Evolutionary conservation across 2,329 filamentous ascomycete genomes (phyloP).

Genomic region (Arthrobotrys conoides): DNA sequence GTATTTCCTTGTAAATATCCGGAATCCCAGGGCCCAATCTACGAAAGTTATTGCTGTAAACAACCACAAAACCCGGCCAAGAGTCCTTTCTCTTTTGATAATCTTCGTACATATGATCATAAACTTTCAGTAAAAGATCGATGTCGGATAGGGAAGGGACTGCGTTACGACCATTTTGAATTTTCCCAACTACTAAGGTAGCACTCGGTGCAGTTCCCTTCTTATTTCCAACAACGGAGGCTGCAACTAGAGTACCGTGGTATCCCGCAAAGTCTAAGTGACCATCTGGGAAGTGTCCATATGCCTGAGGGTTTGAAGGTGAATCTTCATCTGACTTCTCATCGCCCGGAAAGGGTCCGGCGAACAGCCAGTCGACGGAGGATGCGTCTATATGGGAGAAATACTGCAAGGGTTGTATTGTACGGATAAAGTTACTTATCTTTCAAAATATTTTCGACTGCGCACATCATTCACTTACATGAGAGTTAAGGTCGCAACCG

Average conservation of each 20-base stretch:
- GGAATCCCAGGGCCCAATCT: too few relatives aligned
- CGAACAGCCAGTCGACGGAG: conserved; percentile 8
- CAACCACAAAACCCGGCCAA: neutral
- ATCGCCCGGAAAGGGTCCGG: conserved; percentile 3
- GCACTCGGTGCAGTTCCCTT: neutral
- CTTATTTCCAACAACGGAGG: neutral
- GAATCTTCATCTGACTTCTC: neutral
- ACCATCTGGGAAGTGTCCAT: neutral
- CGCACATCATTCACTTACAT: neutral
- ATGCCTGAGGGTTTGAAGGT: neutral
- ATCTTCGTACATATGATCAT: conserved; percentile 9
- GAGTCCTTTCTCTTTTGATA: neutral
- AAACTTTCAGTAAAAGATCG: neutral
- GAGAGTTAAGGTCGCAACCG: neutral
- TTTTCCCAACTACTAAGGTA: neutral
- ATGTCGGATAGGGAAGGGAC: neutral
- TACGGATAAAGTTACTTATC: too few relatives aligned
- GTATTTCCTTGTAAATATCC: neutral
- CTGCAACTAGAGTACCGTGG: conserved; percentile 4
- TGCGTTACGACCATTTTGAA: neutral
- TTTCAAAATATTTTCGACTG: too few relatives aligned
- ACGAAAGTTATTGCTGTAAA: too few relatives aligned
- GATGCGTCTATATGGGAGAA: neutral
- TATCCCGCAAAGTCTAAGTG: neutral
- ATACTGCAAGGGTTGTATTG: neutral